Conservation (phyloP, 148 eudicot genomes). For the Rhododendron kiyosumense region DNA sequence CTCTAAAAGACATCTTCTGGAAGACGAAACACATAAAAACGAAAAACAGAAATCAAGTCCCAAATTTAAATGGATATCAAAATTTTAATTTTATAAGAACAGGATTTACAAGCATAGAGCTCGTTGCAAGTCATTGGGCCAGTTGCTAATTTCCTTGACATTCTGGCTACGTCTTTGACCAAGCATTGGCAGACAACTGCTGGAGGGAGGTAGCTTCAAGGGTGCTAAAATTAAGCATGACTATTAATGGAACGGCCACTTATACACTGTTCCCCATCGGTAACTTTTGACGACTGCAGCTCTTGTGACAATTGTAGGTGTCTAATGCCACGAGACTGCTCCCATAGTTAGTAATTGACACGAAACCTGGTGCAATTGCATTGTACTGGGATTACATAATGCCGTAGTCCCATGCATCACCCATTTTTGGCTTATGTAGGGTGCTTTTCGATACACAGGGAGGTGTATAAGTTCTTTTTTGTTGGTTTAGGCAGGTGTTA, state of each 20-base stretch:
- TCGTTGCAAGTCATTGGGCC: background rate
- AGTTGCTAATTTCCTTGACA: background rate
- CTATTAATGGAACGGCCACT: background rate
- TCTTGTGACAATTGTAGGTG: background rate
- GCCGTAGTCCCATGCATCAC: background rate
- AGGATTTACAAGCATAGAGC: background rate
- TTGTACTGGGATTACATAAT: background rate
- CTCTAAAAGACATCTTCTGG: conserved; percentile 33
- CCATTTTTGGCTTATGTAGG: background rate
- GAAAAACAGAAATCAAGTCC: background rate
- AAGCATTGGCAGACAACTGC: background rate
- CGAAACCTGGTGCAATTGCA: background rate
- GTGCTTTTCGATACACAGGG: background rate
- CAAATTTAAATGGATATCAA: background rate
- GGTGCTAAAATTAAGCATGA: background rate
- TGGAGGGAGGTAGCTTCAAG: background rate
- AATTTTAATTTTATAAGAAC: background rate
- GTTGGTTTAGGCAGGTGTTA: background rate
- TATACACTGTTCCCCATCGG: background rate
- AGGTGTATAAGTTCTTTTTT: background rate
- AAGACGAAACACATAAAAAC: background rate
- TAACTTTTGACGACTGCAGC: background rate
- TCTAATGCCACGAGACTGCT: background rate
- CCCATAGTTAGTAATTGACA: background rate
- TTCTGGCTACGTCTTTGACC: background rate